Percentiles rank a stretch among this genome's conserved stretches.
These are phyloP conservation scores for Parasarocladium wereldwijsianum DNA, from an alignment of 2,329 filamentous ascomycete genomes.

Conservation along the genomic window DNA sequence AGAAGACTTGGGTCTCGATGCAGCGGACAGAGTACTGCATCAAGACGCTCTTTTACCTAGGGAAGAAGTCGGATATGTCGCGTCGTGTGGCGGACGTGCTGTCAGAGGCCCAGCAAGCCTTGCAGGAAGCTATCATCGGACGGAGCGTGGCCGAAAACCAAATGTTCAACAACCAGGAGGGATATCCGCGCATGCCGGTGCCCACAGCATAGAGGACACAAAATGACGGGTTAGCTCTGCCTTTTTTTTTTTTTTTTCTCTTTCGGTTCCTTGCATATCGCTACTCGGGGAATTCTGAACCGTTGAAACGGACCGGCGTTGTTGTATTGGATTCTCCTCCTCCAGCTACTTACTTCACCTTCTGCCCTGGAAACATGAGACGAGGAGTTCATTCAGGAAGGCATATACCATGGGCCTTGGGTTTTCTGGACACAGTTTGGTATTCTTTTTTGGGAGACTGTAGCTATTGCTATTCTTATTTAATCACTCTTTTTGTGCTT, in stretches of 20 bases:
- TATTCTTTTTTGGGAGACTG: too few species aligned
- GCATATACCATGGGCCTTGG: too few species aligned
- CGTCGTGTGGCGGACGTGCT: slow-evolving; percentile 5
- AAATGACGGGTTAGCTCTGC: not conserved
- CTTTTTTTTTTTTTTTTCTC: not conserved
- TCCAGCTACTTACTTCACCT: too few species aligned
- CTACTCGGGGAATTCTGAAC: too few species aligned
- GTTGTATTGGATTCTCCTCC: not conserved
- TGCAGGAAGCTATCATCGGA: not conserved
- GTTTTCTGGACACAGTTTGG: too few species aligned
- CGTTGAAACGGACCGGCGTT: too few species aligned
- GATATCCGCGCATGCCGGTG: not conserved
- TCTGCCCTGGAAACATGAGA: too few species aligned
- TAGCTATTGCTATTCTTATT: too few species aligned
- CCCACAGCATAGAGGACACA: not conserved
- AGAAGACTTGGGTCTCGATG: slow-evolving; percentile 13
- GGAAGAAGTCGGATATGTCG: slow-evolving; percentile 37
- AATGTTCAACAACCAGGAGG: not conserved
- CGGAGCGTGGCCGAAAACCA: not conserved
- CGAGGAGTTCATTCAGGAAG: too few species aligned
- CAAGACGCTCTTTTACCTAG: slow-evolving; percentile 36
- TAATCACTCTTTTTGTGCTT: too few species aligned
- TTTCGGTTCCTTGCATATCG: not conserved
- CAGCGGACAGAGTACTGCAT: slow-evolving; percentile 31
- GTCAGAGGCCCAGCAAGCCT: not conserved